Base-by-base conservation (phyloP, 2,329 filamentous ascomycete species). In the Chaetomium strumarium region DNA sequence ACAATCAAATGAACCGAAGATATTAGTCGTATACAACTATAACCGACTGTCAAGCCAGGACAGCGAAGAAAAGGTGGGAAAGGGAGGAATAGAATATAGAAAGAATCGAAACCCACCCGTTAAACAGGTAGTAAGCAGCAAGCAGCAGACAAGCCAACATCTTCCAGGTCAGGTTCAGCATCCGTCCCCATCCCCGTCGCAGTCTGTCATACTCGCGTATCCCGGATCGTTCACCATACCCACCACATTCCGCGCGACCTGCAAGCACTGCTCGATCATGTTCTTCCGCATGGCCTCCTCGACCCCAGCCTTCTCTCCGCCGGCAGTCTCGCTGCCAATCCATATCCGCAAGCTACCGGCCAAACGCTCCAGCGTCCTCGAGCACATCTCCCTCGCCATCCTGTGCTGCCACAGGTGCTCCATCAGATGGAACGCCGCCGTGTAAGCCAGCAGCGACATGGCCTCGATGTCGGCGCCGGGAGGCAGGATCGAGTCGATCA, bases 181-280 rank as follows among this genome's bases (percentile, higher is more conserved):
- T 10, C 43, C 42, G 1, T 36, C 36, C 4, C 30, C 42, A 7
- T 16, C 43, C 5, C 16, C 13, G 17, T 58, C 60, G 1, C 55
- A 14, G n/a, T 68, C 70, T 40, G 72, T 77, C 72, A 80, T 77
- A 57, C 74, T 82, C 44, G 73, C 79, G 64, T 84, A 84, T 8
- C 81, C 81, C 1, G 76, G 75, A 59, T 84, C 81, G 12, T 71
- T 67, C 52, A 81, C 76, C 75, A 84, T 83, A 9, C 81, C 80
- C 8, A 83, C 74, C 36, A 80, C 69, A 46, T 69, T 74, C 63
- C 79, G 81, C 13, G 77, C 80, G 34, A 84, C 74, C 11, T 66
- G 62, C 16, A 84, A 65, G 55, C 81, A 85, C 47, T 74, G 71
- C 46, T 79, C 73, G 3, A 84, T 75, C 59, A 83, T 74, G 56